These are phyloP conservation scores for Fraxinus sp. DNA, from an alignment of 305 asterid genomes.

Conservation along the genomic window DNA sequence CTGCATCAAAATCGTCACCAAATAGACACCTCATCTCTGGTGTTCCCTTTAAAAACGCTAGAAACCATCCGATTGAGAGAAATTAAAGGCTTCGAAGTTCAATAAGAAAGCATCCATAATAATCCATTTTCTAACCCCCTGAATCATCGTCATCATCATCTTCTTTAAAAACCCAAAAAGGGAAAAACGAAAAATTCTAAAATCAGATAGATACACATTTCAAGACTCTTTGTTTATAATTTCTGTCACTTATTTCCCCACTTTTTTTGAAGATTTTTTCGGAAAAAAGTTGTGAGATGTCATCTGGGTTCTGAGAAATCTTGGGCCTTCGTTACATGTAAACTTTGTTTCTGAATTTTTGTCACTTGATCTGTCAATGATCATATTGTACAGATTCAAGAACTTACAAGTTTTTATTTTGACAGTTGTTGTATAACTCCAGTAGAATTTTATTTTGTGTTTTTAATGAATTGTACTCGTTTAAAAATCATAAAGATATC, in stretches of 20 bases:
- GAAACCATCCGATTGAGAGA: conserved; percentile 2
- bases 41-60: not conserved
- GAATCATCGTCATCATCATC: conserved; percentile 24
- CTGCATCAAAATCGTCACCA: not conserved
- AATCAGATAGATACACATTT: conserved; percentile 37
- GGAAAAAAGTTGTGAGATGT: conserved; percentile 17
- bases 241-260: not conserved
- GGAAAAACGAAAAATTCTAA: not conserved
- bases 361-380: conserved; percentile 41
- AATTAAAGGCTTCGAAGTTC: conserved; percentile 3
- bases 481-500: conserved; percentile 35
- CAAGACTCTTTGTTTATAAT: conserved; percentile 22
- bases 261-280: conserved; percentile 18
- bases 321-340: conserved; percentile 55
- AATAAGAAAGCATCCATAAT: conserved; percentile 28
- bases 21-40: not conserved
- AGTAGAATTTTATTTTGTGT: conserved; percentile 37
- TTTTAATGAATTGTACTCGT: conserved; percentile 34
- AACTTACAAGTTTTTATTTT: conserved; percentile 17
- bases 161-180: not conserved
- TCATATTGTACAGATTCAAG: conserved; percentile 37
- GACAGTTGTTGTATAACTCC: conserved; percentile 22
- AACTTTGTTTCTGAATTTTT: conserved; percentile 29
- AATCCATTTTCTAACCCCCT: conserved; percentile 21
- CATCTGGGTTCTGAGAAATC: conserved; percentile 62